Percentiles rank a stretch among this genome's conserved stretches.
These are phyloP conservation scores for Arctium minus DNA, from an alignment of 129 eudicot genomes.

Conservation along the genomic window DNA sequence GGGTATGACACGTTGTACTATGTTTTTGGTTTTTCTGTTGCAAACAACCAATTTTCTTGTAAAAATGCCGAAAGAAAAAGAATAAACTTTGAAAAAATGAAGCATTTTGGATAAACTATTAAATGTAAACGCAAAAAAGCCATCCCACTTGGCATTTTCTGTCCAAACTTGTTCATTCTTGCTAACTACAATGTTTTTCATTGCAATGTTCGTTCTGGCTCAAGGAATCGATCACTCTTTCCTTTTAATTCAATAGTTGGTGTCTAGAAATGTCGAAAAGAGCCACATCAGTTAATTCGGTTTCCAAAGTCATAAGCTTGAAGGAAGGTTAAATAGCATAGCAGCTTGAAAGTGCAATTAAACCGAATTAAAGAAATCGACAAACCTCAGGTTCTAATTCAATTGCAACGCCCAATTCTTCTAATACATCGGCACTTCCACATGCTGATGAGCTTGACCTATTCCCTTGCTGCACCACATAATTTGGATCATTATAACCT, in stretches of 20 bases:
- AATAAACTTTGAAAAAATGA: not conserved
- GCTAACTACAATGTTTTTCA: no score
- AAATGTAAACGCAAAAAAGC: not conserved
- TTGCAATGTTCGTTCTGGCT: not conserved
- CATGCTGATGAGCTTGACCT: conserved; percentile 95
- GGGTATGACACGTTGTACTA: not conserved
- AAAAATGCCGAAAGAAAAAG: not conserved
- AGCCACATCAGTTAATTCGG: not conserved
- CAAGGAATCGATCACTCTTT: not conserved
- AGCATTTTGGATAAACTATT: not conserved
- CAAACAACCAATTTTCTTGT: not conserved
- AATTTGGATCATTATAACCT: conserved; percentile 15
- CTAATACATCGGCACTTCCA: conserved; percentile 95
- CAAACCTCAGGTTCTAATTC: conserved; percentile 82
- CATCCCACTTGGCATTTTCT: not conserved
- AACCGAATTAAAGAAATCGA: not conserved
- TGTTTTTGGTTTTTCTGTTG: not conserved
- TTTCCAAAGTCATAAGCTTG: conserved; percentile 2
- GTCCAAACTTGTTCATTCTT: not conserved
- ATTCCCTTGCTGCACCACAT: conserved; percentile 75
- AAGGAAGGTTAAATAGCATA: not conserved
- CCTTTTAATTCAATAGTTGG: not conserved
- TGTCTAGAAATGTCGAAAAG: not conserved
- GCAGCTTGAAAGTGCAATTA: not conserved
- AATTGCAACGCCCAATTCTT: conserved; percentile 79